Evolutionary conservation across 2,329 filamentous ascomycete species (phyloP), one percentile per base, ranked within the genome.

Genomic region (Aspergillus chevalieri): DNA sequence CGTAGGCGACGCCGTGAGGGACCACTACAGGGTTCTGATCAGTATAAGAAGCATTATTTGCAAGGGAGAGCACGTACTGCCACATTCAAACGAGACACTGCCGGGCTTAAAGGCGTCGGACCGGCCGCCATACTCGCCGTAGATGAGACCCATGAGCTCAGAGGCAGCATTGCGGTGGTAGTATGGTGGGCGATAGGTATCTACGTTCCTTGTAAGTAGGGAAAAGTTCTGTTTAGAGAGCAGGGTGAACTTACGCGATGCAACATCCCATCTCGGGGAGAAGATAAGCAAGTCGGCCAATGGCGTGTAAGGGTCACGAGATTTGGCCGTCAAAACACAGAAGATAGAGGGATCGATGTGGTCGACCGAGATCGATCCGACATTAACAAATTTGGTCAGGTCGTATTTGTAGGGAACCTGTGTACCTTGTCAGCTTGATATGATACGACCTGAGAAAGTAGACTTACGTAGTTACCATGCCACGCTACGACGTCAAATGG

Each of bases 401-500:
- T 69, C 68, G 47, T 72, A 73, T 57, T 73, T 73, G 57, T 66
- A 71, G 3, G 68, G 68, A 2, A 65, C 56, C 65, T 67, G 30
- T 9, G n/a, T 4, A 19, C 17, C 12, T 6, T 4, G 33, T 52
- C 15, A 45, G 36, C 50, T 36, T 51, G 46, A 48, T n/a, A 10
- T 19, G 15, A 8, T 24, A 3, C 5, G 36, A 10, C 33, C 9
- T 15, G 9, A 21, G 8, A 8, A 15, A 15, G 24, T 26, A 24
- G 14, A 54, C 60, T 17, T 54, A 67, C 68, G 57, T 85, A 85
- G 46, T 80, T 82, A n/a, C 84, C 84, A 57, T 86, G 83, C 84
- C 84, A 87, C 2, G 82, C 84, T 0, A 86, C 81, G 1, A 87
- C 84, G 56, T 87, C 84, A 59, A 86, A 88, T 0, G 85, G 84